phyloP scores from a whole-genome alignment of 2,329 filamentous ascomycete genomes.

The Colletotrichum sp. region DNA sequence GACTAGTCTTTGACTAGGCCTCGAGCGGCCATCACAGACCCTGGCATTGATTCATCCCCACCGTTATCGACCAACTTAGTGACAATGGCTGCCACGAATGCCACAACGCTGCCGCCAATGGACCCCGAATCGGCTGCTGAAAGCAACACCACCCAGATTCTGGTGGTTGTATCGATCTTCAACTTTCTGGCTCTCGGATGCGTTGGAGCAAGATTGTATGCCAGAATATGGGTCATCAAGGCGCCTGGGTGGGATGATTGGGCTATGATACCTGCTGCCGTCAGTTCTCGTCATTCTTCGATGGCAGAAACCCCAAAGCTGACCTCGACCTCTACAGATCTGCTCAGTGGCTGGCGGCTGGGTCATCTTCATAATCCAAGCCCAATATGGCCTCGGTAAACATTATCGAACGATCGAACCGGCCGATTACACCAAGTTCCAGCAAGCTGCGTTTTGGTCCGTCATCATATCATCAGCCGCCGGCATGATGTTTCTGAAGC shows the following conservation, averaged over 20 bases:
- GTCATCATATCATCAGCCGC: slow-evolving; percentile 42
- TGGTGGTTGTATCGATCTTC: slow-evolving; percentile 21
- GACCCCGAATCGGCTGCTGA: slow-evolving; percentile 26
- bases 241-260: slow-evolving; percentile 1
- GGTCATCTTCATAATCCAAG: slow-evolving; percentile 45
- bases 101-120: background rate
- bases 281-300: background rate
- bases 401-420: slow-evolving; percentile 41
- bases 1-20: background rate
- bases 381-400: slow-evolving; percentile 49
- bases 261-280: slow-evolving; percentile 27
- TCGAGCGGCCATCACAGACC: background rate
- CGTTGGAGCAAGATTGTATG: background rate
- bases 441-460: slow-evolving; percentile 46
- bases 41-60: background rate
- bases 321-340: slow-evolving; percentile 19
- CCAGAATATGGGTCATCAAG: background rate
- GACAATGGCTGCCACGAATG: background rate
- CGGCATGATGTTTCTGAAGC: slow-evolving; percentile 23
- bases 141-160: slow-evolving; percentile 26
- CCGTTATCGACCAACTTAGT: background rate
- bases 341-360: slow-evolving; percentile 32
- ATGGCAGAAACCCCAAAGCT: background rate
- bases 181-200: background rate
- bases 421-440: slow-evolving; percentile 35